phyloP scores from a whole-genome alignment of 1,284 basidiomycete species.

The Cryptococcus hybrid region DNA sequence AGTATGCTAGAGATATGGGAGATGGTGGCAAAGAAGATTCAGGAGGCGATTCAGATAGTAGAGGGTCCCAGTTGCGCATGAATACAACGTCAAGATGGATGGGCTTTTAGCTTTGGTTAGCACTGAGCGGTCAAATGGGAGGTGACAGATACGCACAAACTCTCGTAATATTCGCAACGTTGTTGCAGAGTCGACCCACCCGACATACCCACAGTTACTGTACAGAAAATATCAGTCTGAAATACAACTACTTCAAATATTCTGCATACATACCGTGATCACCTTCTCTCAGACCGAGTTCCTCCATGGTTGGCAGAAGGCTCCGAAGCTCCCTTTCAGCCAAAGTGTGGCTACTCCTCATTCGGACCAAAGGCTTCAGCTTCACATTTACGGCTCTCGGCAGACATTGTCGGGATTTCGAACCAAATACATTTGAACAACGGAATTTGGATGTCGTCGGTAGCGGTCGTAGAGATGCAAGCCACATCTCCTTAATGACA shows the following conservation, averaged over 20 bases:
- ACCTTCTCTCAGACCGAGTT: conserved; percentile 51
- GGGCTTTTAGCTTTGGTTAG: conserved; percentile 53
- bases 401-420: no score
- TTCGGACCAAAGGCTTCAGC: neutral
- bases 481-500: no score
- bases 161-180: conserved; percentile 70
- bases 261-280: conserved; percentile 55
- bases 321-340: neutral
- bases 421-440: no score
- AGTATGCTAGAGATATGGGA: conserved; percentile 48
- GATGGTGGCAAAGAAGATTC: neutral
- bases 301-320: conserved; percentile 21
- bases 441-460: no score
- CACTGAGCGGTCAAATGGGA: no score
- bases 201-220: conserved; percentile 89
- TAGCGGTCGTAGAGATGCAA: no score
- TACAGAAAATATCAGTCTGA: neutral
- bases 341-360: neutral
- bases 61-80: conserved; percentile 88
- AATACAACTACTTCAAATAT: neutral
- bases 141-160: conserved; percentile 52
- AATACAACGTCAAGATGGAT: conserved; percentile 82
- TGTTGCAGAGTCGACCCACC: conserved; percentile 93
- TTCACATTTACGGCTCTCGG: no score
- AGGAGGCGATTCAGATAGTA: conserved; percentile 34